Evolutionary conservation across 176 grass and related monocot species (phyloP).

Genomic region (Zea mays): DNA sequence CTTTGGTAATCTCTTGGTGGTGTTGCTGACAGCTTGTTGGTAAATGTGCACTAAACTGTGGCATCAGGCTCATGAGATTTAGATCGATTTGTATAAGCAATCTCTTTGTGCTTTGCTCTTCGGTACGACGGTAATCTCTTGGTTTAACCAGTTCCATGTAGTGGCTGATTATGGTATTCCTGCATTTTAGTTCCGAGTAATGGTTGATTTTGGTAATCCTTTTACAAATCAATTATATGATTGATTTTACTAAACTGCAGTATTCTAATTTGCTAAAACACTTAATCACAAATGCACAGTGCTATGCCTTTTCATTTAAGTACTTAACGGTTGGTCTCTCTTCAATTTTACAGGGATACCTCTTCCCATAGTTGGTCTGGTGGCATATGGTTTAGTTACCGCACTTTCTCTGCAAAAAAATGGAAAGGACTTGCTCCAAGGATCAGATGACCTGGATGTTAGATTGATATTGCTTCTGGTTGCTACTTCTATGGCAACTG

Average conservation of each 20-base stretch:
- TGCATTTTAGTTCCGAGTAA: not conserved
- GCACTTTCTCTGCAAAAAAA: conserved; percentile 76
- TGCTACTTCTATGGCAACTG: conserved; percentile 85
- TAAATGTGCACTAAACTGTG: not conserved
- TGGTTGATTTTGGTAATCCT: not conserved
- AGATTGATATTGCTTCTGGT: conserved; percentile 62
- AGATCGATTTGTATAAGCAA: not conserved
- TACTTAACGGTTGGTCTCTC: conserved; percentile 5
- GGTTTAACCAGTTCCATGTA: not conserved
- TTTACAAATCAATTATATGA: not conserved
- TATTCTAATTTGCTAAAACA: not conserved
- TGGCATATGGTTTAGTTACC: conserved; percentile 65
- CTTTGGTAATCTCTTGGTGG: conserved; percentile 58
- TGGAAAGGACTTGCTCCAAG: conserved; percentile 47
- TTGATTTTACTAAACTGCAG: not conserved
- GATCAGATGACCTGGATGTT: conserved; percentile 55
- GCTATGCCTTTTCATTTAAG: not conserved
- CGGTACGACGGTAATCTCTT: not conserved
- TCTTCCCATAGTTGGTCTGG: conserved; percentile 68
- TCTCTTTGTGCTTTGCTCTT: not conserved
- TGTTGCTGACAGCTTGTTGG: not conserved
- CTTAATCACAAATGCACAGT: not conserved
- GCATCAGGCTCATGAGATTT: not conserved
- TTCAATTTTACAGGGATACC: conserved; percentile 60
- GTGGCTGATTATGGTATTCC: not conserved